phyloP scores from a whole-genome alignment of 306 rosid genomes.

The Medicago truncatula region DNA sequence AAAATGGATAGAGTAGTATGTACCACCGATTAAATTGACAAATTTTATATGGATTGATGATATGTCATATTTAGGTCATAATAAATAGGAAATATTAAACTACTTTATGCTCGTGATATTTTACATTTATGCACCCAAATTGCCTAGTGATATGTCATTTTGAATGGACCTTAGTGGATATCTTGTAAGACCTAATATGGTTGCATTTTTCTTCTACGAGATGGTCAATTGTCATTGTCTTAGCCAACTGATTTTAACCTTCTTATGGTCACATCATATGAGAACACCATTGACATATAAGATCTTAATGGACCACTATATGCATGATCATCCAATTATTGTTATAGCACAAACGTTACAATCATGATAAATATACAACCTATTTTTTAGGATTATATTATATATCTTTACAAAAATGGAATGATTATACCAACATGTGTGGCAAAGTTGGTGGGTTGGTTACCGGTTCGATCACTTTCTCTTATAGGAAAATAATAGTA shows the following conservation, averaged over 20 bases:
- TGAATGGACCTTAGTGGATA: slow-evolving; percentile 38
- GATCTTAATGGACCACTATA: slow-evolving; percentile 34
- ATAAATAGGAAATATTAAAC: too few species aligned
- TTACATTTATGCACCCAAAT: neutral
- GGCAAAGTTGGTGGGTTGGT: too few species aligned
- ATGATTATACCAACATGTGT: neutral
- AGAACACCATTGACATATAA: slow-evolving; percentile 29
- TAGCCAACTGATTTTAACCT: slow-evolving; percentile 12
- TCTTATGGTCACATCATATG: slow-evolving; percentile 10
- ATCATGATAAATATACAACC: neutral
- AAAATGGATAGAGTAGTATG: too few species aligned
- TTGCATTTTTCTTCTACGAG: slow-evolving; percentile 37
- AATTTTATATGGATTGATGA: too few species aligned
- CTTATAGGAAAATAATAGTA: too few species aligned
- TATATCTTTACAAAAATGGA: slow-evolving; percentile 3
- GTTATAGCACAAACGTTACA: neutral
- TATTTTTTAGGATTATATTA: neutral
- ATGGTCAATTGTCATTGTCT: slow-evolving; percentile 36
- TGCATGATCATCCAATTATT: neutral
- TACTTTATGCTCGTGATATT: too few species aligned
- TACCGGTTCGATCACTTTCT: too few species aligned
- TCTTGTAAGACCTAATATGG: slow-evolving; percentile 23
- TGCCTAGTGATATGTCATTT: slow-evolving; percentile 21
- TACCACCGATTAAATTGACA: too few species aligned
- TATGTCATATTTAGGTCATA: too few species aligned